These are phyloP conservation scores for Halteria grandinella DNA, from an alignment of 73 alveolate species.

Conservation along the genomic window DNA sequence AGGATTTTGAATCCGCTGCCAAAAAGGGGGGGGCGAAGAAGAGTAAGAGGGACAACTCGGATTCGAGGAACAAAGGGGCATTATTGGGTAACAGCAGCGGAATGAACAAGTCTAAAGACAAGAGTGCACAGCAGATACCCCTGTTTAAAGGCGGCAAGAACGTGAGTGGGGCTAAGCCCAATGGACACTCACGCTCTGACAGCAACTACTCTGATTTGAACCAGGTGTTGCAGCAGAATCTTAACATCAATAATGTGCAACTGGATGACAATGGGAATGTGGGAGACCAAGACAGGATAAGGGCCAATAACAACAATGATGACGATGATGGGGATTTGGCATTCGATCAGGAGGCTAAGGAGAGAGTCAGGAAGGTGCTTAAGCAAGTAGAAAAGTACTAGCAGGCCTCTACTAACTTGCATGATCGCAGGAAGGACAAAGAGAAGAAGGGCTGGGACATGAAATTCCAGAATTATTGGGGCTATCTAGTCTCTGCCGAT, in stretches of 20 bases:
- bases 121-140: no score
- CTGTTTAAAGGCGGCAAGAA: no score
- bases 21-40: no score
- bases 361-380: slow-evolving; percentile 6
- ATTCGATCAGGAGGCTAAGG: slow-evolving; percentile 30
- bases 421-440: slow-evolving; percentile 41
- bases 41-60: no score
- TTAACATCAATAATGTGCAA: slow-evolving; percentile 28
- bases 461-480: slow-evolving; percentile 72
- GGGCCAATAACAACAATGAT: background rate
- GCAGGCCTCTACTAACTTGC: background rate
- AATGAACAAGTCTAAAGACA: no score
- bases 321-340: slow-evolving; percentile 39
- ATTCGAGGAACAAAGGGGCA: no score
- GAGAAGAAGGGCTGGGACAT: slow-evolving; percentile 70
- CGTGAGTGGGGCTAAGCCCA: no score
- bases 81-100: no score
- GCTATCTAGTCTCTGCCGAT: slow-evolving; percentile 51
- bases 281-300: background rate
- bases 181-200: background rate
- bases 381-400: slow-evolving; percentile 35
- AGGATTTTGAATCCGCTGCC: no score
- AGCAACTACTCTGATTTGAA: slow-evolving; percentile 13
- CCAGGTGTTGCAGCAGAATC: background rate
- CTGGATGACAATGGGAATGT: slow-evolving; percentile 42